Evolutionary conservation across 1,139 yeast species (phyloP).

Genomic region (Diutina neorugosa): DNA sequence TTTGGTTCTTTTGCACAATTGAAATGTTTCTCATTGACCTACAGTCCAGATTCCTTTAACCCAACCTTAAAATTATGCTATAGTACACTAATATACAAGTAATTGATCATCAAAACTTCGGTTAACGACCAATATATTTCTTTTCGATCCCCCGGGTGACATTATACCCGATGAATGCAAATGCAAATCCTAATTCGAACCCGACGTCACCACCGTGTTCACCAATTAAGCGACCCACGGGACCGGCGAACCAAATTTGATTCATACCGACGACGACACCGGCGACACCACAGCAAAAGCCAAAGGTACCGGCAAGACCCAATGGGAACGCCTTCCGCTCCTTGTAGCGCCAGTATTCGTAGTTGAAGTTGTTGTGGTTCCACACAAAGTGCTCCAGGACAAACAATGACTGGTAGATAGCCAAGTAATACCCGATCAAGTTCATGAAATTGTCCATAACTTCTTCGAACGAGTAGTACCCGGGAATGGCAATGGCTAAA

Average conservation of each 20-base stretch:
- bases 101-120: not conserved
- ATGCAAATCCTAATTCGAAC: slow-evolving; percentile 63
- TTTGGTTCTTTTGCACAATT: too few relatives aligned
- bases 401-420: slow-evolving; percentile 66
- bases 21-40: too few relatives aligned
- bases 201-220: slow-evolving; percentile 76
- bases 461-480: slow-evolving; percentile 55
- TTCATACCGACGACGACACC: slow-evolving; percentile 83
- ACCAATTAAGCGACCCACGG: slow-evolving; percentile 51
- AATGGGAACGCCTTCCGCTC: slow-evolving; percentile 49
- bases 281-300: slow-evolving; percentile 71
- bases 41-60: not conserved
- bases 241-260: slow-evolving; percentile 76
- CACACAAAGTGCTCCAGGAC: slow-evolving; percentile 71
- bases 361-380: slow-evolving; percentile 50
- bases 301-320: slow-evolving; percentile 68
- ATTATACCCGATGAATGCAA: slow-evolving; percentile 56
- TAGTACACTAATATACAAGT: not conserved
- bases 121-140: slow-evolving; percentile 44
- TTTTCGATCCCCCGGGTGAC: slow-evolving; percentile 56
- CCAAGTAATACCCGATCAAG: slow-evolving; percentile 81
- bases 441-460: slow-evolving; percentile 85
- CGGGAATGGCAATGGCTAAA: slow-evolving; percentile 82
- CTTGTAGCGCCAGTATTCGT: slow-evolving; percentile 51
- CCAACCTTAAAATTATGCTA: not conserved